Evolutionary conservation across 2,329 filamentous ascomycete genomes (phyloP), one percentile per base, ranked within the genome.

Genomic region (Rhynchosporium graminicola): DNA sequence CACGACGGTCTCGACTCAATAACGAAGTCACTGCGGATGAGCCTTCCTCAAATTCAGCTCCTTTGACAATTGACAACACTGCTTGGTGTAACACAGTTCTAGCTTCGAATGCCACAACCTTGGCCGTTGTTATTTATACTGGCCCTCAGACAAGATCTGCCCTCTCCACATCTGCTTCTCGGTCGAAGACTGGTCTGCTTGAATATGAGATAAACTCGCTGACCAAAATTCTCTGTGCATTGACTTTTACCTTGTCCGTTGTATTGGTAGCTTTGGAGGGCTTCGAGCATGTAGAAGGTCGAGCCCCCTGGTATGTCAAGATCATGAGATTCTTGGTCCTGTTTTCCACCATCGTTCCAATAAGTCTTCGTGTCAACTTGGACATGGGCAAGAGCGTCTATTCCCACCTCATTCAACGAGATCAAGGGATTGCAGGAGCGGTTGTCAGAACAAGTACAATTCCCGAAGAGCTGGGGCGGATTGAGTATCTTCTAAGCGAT

Each of bases 71-170:
- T 66, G 95, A 99, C 76, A 97, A 99, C 73, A 98, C 95, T 7
- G 95, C 96, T 9, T 99, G 96, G 95, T 94, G 94, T 20, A 99
- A 98, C 74, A 99, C 95, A 0, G 90, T 99, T 29, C 89, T 99
- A 64, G 95, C 95, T 0, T 98, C 94, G 0, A 95, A 93, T 74
- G 94, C 90, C 0, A 90, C 86, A 3, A 95, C 95, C 0, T 81
- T 97, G 63, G 94, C 93, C 2, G 91, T 93, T 1, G 91, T 99
- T 57, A 83, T 99, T 65, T 99, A 99, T 75, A 98, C 95, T 3
- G 96, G 95, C 0, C 88, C 92, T 0, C 91, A 99, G 76, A 99
- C 95, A 1, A 87, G 96, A 63, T 96, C 96, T 31, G 93, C 95
- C 5, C 82, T 99, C 40, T 98, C 95, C 0, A 99, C 95, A 5